Percentiles rank a stretch among this genome's conserved stretches.
These are phyloP conservation scores for Dioscorea zingiberensis DNA, from an alignment of 106 monocot species.

Conservation along the genomic window DNA sequence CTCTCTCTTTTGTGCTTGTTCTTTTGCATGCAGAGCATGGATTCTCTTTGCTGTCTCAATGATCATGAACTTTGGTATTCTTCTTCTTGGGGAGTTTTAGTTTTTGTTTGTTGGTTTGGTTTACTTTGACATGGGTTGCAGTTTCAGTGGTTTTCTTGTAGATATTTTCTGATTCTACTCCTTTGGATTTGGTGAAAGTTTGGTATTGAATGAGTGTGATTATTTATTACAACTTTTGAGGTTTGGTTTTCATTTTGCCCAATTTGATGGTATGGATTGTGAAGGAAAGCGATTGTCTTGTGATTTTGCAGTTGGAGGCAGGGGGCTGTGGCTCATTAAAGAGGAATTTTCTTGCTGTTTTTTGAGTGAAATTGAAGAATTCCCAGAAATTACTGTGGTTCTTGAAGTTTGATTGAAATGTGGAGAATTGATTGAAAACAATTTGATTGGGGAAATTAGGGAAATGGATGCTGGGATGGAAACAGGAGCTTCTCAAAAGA, in stretches of 20 bases:
- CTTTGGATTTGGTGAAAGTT: too few relatives aligned
- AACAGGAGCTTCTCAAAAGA: constrained; percentile 33
- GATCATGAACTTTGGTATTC: too few relatives aligned
- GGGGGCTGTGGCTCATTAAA: constrained; percentile 11
- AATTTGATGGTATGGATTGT: not conserved
- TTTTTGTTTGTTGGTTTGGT: too few relatives aligned
- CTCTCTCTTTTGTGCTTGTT: not conserved
- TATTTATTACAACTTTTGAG: too few relatives aligned
- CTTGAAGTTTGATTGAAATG: not conserved
- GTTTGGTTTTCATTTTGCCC: too few relatives aligned
- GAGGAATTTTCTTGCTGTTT: not conserved
- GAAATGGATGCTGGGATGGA: constrained; percentile 35
- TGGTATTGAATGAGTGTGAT: too few relatives aligned
- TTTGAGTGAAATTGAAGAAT: not conserved
- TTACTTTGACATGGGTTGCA: too few relatives aligned
- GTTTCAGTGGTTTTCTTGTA: too few relatives aligned
- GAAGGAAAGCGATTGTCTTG: constrained; percentile 12
- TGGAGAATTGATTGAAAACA: not conserved
- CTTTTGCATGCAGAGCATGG: not conserved
- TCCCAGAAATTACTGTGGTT: too few relatives aligned
- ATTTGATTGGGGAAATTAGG: not conserved
- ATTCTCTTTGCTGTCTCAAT: too few relatives aligned
- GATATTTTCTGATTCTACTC: too few relatives aligned
- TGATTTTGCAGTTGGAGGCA: constrained; percentile 16
- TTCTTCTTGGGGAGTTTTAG: too few relatives aligned